phyloP scores from a whole-genome alignment of 352 stramenopile species.

The Phytophthora niederhauseri region DNA sequence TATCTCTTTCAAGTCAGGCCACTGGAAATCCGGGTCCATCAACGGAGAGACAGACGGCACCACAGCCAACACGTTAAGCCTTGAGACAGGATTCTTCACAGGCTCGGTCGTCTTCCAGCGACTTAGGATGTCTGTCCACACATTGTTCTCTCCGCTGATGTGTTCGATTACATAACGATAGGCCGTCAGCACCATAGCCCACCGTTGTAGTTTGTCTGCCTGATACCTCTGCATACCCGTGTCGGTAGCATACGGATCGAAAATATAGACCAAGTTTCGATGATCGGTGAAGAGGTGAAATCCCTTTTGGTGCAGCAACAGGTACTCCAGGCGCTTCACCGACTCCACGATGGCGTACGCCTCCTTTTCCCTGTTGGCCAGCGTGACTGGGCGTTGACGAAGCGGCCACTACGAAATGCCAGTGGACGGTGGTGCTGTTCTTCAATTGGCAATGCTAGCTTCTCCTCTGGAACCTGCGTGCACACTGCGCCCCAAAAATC shows the following conservation, averaged over 20 bases:
- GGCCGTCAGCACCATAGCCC: slow-evolving; percentile 3
- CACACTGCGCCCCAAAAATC: background rate
- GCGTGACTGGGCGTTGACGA: background rate
- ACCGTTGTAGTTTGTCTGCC: slow-evolving; percentile 8
- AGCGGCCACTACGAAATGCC: slow-evolving; percentile 15
- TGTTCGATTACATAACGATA: slow-evolving; percentile 3
- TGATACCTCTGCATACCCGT: slow-evolving; percentile 3
- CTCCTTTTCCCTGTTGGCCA: background rate
- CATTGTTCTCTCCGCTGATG: slow-evolving; percentile 6
- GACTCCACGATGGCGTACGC: background rate
- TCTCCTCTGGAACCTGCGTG: background rate
- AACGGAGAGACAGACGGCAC: background rate
- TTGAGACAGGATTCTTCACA: too few relatives aligned
- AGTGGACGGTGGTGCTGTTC: background rate
- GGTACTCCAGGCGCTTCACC: background rate
- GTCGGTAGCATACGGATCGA: slow-evolving; percentile 4
- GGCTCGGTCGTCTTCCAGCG: background rate
- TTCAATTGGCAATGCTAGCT: background rate
- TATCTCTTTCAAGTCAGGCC: background rate
- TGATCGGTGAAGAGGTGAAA: background rate
- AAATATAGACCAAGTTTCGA: slow-evolving; percentile 5
- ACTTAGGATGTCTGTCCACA: slow-evolving; percentile 1
- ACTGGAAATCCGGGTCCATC: background rate
- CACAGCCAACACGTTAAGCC: background rate
- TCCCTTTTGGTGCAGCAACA: background rate